These are phyloP conservation scores for Pseudogymnoascus verrucosus DNA, from an alignment of 2,329 filamentous ascomycete species.

Conservation along the genomic window DNA sequence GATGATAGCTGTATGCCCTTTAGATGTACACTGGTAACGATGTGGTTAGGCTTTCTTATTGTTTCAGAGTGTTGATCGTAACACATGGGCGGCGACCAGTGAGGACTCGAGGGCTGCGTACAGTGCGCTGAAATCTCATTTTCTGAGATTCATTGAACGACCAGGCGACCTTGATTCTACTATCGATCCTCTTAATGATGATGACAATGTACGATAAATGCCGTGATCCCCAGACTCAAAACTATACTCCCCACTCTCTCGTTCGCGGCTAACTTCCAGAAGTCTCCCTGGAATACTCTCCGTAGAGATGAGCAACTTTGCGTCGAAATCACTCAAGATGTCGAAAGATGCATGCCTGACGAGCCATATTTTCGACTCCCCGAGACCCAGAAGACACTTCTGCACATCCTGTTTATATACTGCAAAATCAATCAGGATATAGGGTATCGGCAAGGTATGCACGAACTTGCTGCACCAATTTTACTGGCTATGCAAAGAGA, in stretches of 20 bases:
- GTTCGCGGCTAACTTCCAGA: constrained; percentile 36
- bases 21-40: constrained; percentile 11
- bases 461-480: constrained; percentile 86
- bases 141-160: constrained; percentile 74
- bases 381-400: constrained; percentile 67
- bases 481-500: constrained; percentile 79
- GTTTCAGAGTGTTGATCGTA: constrained; percentile 57
- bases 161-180: constrained; percentile 70
- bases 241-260: neutral
- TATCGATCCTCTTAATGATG: constrained; percentile 79
- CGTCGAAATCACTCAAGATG: constrained; percentile 88
- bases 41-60: constrained; percentile 64
- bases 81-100: constrained; percentile 62
- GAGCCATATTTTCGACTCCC: constrained; percentile 82
- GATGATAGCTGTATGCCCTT: neutral
- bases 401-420: constrained; percentile 89
- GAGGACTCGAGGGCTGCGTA: constrained; percentile 68
- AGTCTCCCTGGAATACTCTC: constrained; percentile 89
- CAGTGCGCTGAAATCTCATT: constrained; percentile 60
- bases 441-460: constrained; percentile 97
- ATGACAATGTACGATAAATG: constrained; percentile 43
- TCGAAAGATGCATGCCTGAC: constrained; percentile 82
- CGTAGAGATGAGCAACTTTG: constrained; percentile 77
- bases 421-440: constrained; percentile 83
- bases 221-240: neutral